A percentile compares a stretch with the other conserved stretches of the same genome.
Conservation (phyloP, 2,329 filamentous ascomycete genomes). For the Botrytis elliptica region DNA sequence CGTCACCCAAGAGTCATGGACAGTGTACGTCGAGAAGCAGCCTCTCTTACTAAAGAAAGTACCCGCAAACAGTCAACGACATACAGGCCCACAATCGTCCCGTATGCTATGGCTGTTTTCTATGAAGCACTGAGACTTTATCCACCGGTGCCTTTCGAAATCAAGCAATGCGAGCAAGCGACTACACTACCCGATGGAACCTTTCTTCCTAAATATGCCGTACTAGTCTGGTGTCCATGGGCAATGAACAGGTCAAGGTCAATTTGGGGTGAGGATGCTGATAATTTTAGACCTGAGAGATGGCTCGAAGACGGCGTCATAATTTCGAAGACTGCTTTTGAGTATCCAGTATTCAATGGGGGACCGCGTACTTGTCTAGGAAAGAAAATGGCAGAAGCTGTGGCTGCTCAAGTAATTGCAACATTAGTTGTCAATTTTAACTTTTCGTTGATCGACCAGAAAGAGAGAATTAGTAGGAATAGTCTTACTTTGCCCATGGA, state of each 20-base stretch:
- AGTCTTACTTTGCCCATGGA: constrained; percentile 65
- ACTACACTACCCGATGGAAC: constrained; percentile 61
- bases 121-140: constrained; percentile 62
- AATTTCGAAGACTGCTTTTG: constrained; percentile 49
- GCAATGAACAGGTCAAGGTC: constrained; percentile 58
- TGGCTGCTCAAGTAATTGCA: constrained; percentile 57
- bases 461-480: constrained; percentile 55
- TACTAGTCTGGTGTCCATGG: constrained; percentile 64
- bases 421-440: constrained; percentile 51
- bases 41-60: constrained; percentile 21
- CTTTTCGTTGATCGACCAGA: constrained; percentile 45
- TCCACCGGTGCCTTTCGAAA: constrained; percentile 64
- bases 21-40: constrained; percentile 47
- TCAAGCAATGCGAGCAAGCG: constrained; percentile 56
- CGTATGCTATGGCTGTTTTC: constrained; percentile 60
- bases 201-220: constrained; percentile 50
- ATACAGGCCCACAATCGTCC: constrained; percentile 43
- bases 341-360: constrained; percentile 65
- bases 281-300: constrained; percentile 55
- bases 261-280: constrained; percentile 58
- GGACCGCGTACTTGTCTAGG: constrained; percentile 61
- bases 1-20: constrained; percentile 45
- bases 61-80: not conserved
- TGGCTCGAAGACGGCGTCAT: constrained; percentile 51
- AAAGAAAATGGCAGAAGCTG: constrained; percentile 62